These are phyloP conservation scores for Metschnikowia peoriensis DNA, from an alignment of 805 yeast species.

Conservation along the genomic window DNA sequence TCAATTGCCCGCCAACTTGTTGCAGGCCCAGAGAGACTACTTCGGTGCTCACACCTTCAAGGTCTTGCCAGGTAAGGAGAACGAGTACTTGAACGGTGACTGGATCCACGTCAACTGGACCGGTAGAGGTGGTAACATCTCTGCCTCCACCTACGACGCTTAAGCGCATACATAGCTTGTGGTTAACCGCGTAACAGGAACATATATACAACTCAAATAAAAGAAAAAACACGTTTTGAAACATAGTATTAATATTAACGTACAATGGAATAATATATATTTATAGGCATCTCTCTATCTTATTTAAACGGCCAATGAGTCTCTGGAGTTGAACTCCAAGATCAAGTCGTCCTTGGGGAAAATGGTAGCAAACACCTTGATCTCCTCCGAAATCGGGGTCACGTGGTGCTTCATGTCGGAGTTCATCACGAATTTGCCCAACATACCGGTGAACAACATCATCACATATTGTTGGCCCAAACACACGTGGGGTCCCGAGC, in stretches of 20 bases:
- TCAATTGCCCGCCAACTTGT: constrained; percentile 92
- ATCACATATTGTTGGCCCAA: constrained; percentile 92
- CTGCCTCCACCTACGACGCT: constrained; percentile 94
- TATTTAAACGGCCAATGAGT: constrained; percentile 35
- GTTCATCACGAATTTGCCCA: constrained; percentile 85
- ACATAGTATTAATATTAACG: not conserved
- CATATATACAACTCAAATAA: not conserved
- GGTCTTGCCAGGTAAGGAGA: constrained; percentile 84
- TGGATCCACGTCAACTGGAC: constrained; percentile 99
- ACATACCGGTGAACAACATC: constrained; percentile 82
- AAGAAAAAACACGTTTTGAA: not conserved
- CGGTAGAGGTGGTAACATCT: constrained; percentile 96
- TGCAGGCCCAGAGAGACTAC: constrained; percentile 99
- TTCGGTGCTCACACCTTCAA: constrained; percentile 99
- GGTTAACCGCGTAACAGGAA: not conserved
- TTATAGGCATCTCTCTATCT: too few species aligned
- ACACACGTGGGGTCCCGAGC: constrained; percentile 96
- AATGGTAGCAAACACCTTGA: constrained; percentile 95
- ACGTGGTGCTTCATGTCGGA: constrained; percentile 80
- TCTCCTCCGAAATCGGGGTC: constrained; percentile 84
- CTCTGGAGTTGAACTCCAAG: constrained; percentile 68
- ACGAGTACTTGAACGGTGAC: constrained; percentile 72
- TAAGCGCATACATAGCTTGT: constrained; percentile 30
- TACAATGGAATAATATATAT: not conserved
- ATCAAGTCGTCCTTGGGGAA: constrained; percentile 96